phyloP scores from a whole-genome alignment of 2,329 filamentous ascomycete genomes.

The Saccharata proteae region DNA sequence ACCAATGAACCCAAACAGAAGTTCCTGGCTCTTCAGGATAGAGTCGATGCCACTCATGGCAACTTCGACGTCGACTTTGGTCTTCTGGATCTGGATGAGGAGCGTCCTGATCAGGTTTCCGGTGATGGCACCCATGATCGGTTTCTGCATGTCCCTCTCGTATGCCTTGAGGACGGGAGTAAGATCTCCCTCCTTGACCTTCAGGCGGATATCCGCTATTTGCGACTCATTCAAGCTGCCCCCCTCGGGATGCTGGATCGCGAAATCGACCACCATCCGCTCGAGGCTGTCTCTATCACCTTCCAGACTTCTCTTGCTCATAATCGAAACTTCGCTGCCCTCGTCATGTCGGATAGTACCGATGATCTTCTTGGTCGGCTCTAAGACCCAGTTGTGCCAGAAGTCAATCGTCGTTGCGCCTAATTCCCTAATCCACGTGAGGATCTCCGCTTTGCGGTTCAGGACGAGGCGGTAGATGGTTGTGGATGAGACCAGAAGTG shows the following conservation, averaged over 20 bases:
- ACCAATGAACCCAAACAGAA: slow-evolving; percentile 91
- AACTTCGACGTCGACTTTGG: slow-evolving; percentile 94
- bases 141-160: slow-evolving; percentile 73
- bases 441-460: slow-evolving; percentile 62
- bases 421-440: slow-evolving; percentile 67
- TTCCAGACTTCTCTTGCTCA: slow-evolving; percentile 84
- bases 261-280: slow-evolving; percentile 97
- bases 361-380: slow-evolving; percentile 71
- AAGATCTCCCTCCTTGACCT: slow-evolving; percentile 82
- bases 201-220: slow-evolving; percentile 60
- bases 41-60: slow-evolving; percentile 93
- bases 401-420: slow-evolving; percentile 76
- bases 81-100: slow-evolving; percentile 95
- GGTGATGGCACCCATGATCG: slow-evolving; percentile 68
- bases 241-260: slow-evolving; percentile 63
- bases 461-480: slow-evolving; percentile 72
- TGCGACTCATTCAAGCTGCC: slow-evolving; percentile 53
- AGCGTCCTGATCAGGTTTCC: slow-evolving; percentile 84
- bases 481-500: slow-evolving; percentile 62
- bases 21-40: slow-evolving; percentile 86
- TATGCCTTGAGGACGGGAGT: slow-evolving; percentile 86
- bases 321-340: slow-evolving; percentile 86
- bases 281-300: slow-evolving; percentile 87
- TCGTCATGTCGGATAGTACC: slow-evolving; percentile 88
- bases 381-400: slow-evolving; percentile 91